Percentiles rank a stretch among this genome's conserved stretches.
Evolutionary conservation across 352 stramenopile genomes (phyloP).

Genomic region (Globisporangium alternatum): DNA sequence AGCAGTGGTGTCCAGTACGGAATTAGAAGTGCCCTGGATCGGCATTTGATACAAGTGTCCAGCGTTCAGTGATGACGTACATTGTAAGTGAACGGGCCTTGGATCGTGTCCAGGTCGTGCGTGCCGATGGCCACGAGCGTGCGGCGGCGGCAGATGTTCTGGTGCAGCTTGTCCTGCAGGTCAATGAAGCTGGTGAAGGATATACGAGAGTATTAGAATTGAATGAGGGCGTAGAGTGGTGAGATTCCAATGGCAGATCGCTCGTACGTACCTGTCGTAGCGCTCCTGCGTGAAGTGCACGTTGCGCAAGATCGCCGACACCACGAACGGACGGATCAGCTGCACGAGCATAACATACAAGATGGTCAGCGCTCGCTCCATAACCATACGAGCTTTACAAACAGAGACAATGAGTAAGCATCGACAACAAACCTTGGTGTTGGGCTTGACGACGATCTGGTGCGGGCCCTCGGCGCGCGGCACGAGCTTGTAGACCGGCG

Average conservation of each 20-base stretch:
- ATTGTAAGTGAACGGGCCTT: slow-evolving; percentile 93
- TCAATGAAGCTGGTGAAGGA: slow-evolving; percentile 94
- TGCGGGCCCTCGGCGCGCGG: slow-evolving; percentile 57
- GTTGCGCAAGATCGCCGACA: slow-evolving; percentile 96
- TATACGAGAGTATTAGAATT: neutral
- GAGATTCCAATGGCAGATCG: neutral
- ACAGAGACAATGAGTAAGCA: neutral
- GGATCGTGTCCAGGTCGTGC: slow-evolving; percentile 97
- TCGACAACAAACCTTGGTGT: slow-evolving; percentile 57
- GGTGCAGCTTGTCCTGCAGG: slow-evolving; percentile 99
- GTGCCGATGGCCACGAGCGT: slow-evolving; percentile 99
- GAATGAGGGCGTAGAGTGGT: neutral
- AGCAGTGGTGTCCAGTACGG: neutral
- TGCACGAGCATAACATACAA: slow-evolving; percentile 20
- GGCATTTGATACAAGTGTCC: neutral
- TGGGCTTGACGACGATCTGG: slow-evolving; percentile 85
- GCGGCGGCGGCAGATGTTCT: slow-evolving; percentile 98
- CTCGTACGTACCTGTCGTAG: slow-evolving; percentile 84
- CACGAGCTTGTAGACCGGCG: slow-evolving; percentile 84
- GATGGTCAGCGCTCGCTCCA: neutral
- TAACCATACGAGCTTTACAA: neutral
- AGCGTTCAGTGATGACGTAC: slow-evolving; percentile 30
- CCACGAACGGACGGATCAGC: slow-evolving; percentile 95
- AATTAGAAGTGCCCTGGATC: neutral
- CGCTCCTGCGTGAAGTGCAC: slow-evolving; percentile 94